These are phyloP conservation scores for Russula sp. DNA, from an alignment of 768 basidiomycete genomes.

Conservation along the genomic window DNA sequence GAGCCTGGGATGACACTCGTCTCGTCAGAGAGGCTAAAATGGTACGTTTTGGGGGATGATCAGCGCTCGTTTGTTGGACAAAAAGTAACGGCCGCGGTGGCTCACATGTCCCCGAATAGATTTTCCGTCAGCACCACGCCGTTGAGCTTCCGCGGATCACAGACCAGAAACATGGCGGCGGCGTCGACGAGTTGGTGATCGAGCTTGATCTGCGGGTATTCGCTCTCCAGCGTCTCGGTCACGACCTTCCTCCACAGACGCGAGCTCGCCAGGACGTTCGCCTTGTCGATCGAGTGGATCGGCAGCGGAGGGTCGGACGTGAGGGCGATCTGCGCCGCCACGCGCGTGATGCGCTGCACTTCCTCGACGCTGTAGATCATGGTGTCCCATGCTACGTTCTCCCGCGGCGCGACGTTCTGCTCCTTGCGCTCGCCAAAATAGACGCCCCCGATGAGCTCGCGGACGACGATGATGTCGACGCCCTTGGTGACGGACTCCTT, in stretches of 20 bases:
- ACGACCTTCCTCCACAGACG: slow-evolving; percentile 93
- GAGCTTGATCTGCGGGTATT: slow-evolving; percentile 82
- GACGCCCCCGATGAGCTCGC: slow-evolving; percentile 92
- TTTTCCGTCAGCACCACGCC: slow-evolving; percentile 95
- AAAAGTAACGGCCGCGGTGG: slow-evolving; percentile 8
- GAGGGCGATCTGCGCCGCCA: slow-evolving; percentile 89
- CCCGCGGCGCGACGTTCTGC: slow-evolving; percentile 56
- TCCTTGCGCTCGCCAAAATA: slow-evolving; percentile 96
- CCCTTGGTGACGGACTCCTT: slow-evolving; percentile 76
- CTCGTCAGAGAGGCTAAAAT: slow-evolving; percentile 84
- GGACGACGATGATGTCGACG: slow-evolving; percentile 86
- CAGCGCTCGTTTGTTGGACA: neutral
- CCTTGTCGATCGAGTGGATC: slow-evolving; percentile 95
- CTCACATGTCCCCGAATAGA: slow-evolving; percentile 95
- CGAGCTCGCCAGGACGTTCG: slow-evolving; percentile 94
- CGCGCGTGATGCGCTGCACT: slow-evolving; percentile 90
- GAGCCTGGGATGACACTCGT: slow-evolving; percentile 97
- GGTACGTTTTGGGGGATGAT: slow-evolving; percentile 5
- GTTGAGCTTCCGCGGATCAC: slow-evolving; percentile 86
- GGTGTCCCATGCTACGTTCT: slow-evolving; percentile 79
- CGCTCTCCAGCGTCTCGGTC: slow-evolving; percentile 69
- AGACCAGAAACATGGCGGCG: slow-evolving; percentile 91
- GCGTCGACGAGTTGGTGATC: slow-evolving; percentile 95
- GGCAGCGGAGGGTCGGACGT: slow-evolving; percentile 74
- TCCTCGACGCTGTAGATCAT: slow-evolving; percentile 90